A percentile compares a stretch with the other conserved stretches of the same genome.
phyloP scores from a whole-genome alignment of 2,329 filamentous ascomycete species.

The Ophiocordyceps australis region DNA sequence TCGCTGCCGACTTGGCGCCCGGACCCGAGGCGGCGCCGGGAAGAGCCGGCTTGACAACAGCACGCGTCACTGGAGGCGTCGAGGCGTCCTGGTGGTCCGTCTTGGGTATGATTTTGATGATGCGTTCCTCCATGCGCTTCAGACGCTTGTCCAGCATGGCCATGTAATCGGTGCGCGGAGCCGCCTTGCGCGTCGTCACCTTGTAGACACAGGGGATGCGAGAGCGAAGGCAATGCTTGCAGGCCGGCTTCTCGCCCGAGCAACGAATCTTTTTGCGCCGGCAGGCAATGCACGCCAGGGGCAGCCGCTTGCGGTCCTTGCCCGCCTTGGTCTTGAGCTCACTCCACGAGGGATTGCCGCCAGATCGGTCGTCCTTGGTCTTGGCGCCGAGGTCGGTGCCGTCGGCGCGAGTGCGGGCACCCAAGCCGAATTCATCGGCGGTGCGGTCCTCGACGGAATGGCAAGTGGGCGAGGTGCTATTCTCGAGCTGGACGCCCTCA shows the following conservation, averaged over 20 bases:
- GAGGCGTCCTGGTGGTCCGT: conserved; percentile 56
- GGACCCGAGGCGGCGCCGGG: conserved; percentile 34
- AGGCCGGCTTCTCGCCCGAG: conserved; percentile 92
- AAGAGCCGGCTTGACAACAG: conserved; percentile 66
- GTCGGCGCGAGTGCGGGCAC: conserved; percentile 25
- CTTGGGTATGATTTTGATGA: conserved; percentile 89
- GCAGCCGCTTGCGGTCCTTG: conserved; percentile 85
- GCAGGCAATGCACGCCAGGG: conserved; percentile 88
- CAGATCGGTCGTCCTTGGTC: conserved; percentile 37
- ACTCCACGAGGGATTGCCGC: conserved; percentile 51
- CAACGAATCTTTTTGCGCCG: conserved; percentile 95
- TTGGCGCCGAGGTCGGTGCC: conserved; percentile 34
- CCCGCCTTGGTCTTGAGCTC: conserved; percentile 83
- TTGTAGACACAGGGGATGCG: conserved; percentile 96
- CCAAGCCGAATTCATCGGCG: conserved; percentile 40
- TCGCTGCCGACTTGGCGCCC: conserved; percentile 21
- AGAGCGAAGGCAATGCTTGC: conserved; percentile 86
- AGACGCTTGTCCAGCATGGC: conserved; percentile 92
- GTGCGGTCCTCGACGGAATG: conserved; percentile 33
- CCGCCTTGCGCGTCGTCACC: conserved; percentile 83
- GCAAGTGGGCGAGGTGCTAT: conserved; percentile 21
- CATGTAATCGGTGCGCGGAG: conserved; percentile 95
- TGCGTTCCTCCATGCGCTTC: conserved; percentile 93
- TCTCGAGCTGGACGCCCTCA: conserved; percentile 22
- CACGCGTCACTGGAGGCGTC: conserved; percentile 50